Evolutionary conservation across 495 filamentous ascomycete species (phyloP), one percentile per base, ranked within the genome.

Genomic region (Penicillium atrosanguineum): DNA sequence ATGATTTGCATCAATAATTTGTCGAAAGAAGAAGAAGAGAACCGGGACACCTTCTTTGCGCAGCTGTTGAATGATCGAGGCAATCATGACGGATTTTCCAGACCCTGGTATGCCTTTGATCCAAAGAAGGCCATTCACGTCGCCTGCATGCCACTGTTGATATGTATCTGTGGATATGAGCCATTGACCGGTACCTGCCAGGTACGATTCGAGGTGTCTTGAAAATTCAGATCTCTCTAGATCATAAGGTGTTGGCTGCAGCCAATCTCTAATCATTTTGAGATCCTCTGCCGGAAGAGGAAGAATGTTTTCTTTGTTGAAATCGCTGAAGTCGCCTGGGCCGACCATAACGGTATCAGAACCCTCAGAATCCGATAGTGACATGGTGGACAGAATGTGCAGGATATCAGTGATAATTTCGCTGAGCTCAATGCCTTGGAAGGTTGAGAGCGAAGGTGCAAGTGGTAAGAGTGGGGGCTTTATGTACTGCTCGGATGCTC

Each of bases 11-110:
- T 61, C 57, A 49, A 83, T 74, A 55, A 80, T 81, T 40, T 80
- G 73, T 3, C 79, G 72, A 56, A 80, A 80, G 63, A 84, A 84
- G 63, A 84, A 81, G 55, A 61, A 80, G 0, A 82, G 60, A 1
- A 79, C 72, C 1, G 74, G 76, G 7, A 47, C 50, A 31, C 55
- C 26, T 7, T 28, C 26, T 28, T 28, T 28, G 26, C 26, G 26
- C 31, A 56, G 37, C 44, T 56, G 38, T 21, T 47, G 15, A 26
- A 59, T 44, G 16, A 93, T 72, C 43, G 74, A 78, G 18, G 74
- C 67, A 14, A 89, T 87, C 52, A 95, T 79, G 2, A 88, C 91
- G 11, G 90, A 93, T 74, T 95, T 95, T 83, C 88, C 90, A 55
- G 91, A 93, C 46, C 91, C 90, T 1, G 90, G 90, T 55, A 93